A percentile compares a stretch with the other conserved stretches of the same genome.
phyloP scores from a whole-genome alignment of 306 rosid species.

The Rosa lucieae region DNA sequence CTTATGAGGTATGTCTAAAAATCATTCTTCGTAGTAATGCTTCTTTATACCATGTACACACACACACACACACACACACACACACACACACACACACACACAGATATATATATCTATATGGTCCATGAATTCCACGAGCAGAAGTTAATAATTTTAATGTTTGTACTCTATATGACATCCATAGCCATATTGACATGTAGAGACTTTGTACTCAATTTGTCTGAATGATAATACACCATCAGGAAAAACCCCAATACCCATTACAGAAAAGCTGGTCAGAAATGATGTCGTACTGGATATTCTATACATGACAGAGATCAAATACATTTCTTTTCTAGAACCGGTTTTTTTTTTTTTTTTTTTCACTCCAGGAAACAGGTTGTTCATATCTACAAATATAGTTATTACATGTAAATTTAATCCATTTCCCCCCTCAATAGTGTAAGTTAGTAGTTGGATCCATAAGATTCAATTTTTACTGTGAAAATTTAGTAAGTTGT shows the following conservation, averaged over 20 bases:
- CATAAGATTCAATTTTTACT: not conserved
- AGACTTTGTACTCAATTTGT: not conserved
- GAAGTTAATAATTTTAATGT: not conserved
- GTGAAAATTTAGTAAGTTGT: not conserved
- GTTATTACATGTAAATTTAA: not conserved
- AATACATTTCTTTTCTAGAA: not conserved
- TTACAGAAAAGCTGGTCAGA: not conserved
- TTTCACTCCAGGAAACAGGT: not conserved
- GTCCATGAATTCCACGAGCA: not conserved
- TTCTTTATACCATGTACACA: conserved; percentile 7
- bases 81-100: not conserved
- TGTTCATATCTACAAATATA: not conserved
- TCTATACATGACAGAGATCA: not conserved
- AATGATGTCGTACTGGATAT: not conserved
- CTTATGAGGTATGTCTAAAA: conserved; percentile 66
- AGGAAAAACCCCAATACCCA: not conserved
- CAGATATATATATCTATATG: no score
- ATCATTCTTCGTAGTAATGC: conserved; percentile 5
- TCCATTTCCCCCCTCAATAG: not conserved
- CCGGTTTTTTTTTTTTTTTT: no score
- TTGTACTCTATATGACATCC: not conserved
- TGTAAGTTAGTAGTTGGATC: not conserved
- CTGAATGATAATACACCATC: not conserved
- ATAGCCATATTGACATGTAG: not conserved
- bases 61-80: not conserved